Evolutionary conservation across 768 basidiomycete genomes (phyloP), one percentile per base, ranked within the genome.

Genomic region (Pulveroboletus ravenelii): DNA sequence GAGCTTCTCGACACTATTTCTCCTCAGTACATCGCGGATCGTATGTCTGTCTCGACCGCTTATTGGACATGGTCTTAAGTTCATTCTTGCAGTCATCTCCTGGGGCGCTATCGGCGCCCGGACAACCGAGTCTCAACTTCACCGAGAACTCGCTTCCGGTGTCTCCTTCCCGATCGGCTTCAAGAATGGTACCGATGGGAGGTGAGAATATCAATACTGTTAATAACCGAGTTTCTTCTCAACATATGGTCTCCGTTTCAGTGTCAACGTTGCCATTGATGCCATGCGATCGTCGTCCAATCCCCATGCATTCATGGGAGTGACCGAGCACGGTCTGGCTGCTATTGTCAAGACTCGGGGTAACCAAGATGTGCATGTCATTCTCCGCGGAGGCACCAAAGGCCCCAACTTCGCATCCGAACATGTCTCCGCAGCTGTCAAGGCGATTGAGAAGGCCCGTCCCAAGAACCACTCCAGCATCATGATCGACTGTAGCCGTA

Each of bases 181-280:
- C 84, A 99, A 99, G 72, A 99, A 99, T 67, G 95, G 96, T 47
- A 99, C 96, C 3, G 95, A 98, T 68, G 96, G 96, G 48, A 84
- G 83, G 81, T 80, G 56, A 48, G 69, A 48, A 40, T 31, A 15
- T 13, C 9, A 10, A 5, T 15, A 25, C 34, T 29, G 10, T 37
- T 51, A 29, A 23, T 38, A 14, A 10, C 12, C 1, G 5, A 42
- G 9, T 8, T 49, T 50, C 27, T 53, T 2, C 50, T 52, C 30
- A 53, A 35, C 54, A 8, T 30, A 17, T 34, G 10, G 14, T 34
- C 49, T 45, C 48, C 20, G 35, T 27, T 31, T 30, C 54, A 84
- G 82, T 51, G 85, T 97, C 43, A 72, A 80, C 0, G 91, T 98
- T 32, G 95, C 95, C 3, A 88, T 98, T 49, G 96, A 99, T 68